These are phyloP conservation scores for Centaurea solstitialis DNA, from an alignment of 129 eudicot genomes.

Conservation along the genomic window DNA sequence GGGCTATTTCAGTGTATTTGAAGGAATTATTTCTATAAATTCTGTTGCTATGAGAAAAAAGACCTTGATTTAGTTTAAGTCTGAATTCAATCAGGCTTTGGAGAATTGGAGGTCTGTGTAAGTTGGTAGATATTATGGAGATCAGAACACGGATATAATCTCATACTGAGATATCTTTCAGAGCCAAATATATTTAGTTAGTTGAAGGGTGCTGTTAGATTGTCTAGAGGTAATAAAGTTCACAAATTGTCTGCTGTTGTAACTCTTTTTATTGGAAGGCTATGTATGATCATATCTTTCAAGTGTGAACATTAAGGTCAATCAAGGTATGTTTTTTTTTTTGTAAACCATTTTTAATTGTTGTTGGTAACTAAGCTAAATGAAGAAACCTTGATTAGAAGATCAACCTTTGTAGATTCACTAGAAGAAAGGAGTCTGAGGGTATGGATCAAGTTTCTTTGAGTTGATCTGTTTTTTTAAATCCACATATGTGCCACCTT, in stretches of 20 bases:
- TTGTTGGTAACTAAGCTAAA: slow-evolving; percentile 4
- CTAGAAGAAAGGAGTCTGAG: background rate
- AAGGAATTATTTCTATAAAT: background rate
- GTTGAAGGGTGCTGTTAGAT: background rate
- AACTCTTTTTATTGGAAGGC: background rate
- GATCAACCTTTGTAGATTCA: slow-evolving; percentile 11
- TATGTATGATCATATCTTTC: background rate
- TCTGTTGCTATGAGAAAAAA: background rate
- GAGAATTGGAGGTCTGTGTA: slow-evolving; percentile 4
- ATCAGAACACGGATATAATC: background rate
- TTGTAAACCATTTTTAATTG: background rate
- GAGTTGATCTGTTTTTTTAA: background rate
- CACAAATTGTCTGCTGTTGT: background rate
- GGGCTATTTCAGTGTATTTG: background rate
- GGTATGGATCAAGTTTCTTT: slow-evolving; percentile 5
- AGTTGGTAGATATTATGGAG: slow-evolving; percentile 10
- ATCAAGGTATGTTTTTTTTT: background rate
- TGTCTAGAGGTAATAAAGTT: background rate
- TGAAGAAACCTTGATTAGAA: background rate
- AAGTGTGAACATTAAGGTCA: slow-evolving; percentile 1
- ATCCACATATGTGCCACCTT: background rate
- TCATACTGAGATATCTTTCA: background rate
- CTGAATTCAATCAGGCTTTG: slow-evolving; percentile 3
- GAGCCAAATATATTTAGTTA: background rate
- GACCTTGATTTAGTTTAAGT: slow-evolving; percentile 13